phyloP scores from a whole-genome alignment of 176 grass and related monocot genomes.

The Thalia dealbata region DNA sequence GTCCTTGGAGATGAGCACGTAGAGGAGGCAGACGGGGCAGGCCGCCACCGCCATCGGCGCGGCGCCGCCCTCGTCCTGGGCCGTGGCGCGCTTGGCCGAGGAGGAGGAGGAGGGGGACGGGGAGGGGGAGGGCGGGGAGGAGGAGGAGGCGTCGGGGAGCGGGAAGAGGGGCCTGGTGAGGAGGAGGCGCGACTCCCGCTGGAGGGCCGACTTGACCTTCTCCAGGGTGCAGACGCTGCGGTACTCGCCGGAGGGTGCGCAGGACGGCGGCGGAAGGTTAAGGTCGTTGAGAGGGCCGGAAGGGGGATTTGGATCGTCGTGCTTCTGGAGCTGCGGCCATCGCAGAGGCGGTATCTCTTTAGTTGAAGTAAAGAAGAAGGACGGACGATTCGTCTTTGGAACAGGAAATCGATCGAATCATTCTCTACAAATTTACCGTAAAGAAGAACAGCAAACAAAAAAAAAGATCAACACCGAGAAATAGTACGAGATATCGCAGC shows the following conservation, averaged over 20 bases:
- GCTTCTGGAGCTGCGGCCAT: slow-evolving; percentile 32
- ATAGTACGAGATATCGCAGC: no score
- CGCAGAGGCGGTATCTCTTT: not conserved
- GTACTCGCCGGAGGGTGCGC: slow-evolving; percentile 25
- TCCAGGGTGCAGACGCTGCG: slow-evolving; percentile 90
- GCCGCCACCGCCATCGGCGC: slow-evolving; percentile 53
- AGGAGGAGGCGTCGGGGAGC: slow-evolving; percentile 45
- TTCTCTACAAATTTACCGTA: no score
- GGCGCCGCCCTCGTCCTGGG: slow-evolving; percentile 22
- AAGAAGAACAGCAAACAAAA: no score
- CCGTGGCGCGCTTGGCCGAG: slow-evolving; percentile 26
- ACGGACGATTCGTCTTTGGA: slow-evolving; percentile 1
- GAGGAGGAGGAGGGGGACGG: slow-evolving; percentile 44
- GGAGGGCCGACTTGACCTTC: slow-evolving; percentile 71
- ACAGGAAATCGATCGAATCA: not conserved
- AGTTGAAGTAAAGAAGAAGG: not conserved
- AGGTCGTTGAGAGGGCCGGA: not conserved
- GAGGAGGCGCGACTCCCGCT: slow-evolving; percentile 39
- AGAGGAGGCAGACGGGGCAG: slow-evolving; percentile 81
- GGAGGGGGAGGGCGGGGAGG: slow-evolving; percentile 17
- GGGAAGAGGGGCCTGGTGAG: slow-evolving; percentile 10
- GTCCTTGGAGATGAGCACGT: slow-evolving; percentile 77
- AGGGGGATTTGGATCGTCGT: slow-evolving; percentile 5
- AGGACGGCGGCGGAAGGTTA: not conserved
- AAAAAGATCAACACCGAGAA: no score